Conservation (phyloP, 495 filamentous ascomycete species). For the Aspergillus panamensis region DNA sequence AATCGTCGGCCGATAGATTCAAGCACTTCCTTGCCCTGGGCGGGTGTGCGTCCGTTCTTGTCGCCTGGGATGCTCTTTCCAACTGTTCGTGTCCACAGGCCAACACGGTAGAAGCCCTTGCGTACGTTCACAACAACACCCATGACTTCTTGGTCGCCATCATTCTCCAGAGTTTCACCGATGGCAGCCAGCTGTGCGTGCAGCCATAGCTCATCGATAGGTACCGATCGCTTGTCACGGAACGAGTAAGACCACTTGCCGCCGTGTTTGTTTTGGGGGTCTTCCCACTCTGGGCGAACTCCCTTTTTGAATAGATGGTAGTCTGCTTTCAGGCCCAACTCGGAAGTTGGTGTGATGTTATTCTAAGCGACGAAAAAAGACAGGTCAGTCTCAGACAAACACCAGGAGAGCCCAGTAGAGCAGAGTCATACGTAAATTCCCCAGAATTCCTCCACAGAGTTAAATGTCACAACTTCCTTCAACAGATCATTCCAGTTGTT, state of each 20-base stretch:
- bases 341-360: constrained; percentile 94
- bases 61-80: constrained; percentile 76
- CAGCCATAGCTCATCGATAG: constrained; percentile 95
- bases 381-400: background rate
- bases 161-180: constrained; percentile 94
- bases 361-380: constrained; percentile 57
- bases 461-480: constrained; percentile 97
- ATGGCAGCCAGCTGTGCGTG: constrained; percentile 95
- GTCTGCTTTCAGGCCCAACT: constrained; percentile 94
- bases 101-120: constrained; percentile 95
- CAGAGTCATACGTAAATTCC: constrained; percentile 82
- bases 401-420: background rate
- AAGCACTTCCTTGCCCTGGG: constrained; percentile 80
- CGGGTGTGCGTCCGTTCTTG: constrained; percentile 64
- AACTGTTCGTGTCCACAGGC: constrained; percentile 86
- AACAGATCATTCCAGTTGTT: constrained; percentile 98
- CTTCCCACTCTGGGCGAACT: constrained; percentile 97
- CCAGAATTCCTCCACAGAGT: constrained; percentile 99
- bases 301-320: constrained; percentile 99
- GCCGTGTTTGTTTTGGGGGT: constrained; percentile 95
- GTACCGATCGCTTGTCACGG: constrained; percentile 85
- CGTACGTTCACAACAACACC: constrained; percentile 98
- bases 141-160: constrained; percentile 92
- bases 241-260: constrained; percentile 98
- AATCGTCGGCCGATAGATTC: constrained; percentile 80